Evolutionary conservation across 257 asterid genomes (phyloP).

Genomic region (Solanum ossicruentum): DNA sequence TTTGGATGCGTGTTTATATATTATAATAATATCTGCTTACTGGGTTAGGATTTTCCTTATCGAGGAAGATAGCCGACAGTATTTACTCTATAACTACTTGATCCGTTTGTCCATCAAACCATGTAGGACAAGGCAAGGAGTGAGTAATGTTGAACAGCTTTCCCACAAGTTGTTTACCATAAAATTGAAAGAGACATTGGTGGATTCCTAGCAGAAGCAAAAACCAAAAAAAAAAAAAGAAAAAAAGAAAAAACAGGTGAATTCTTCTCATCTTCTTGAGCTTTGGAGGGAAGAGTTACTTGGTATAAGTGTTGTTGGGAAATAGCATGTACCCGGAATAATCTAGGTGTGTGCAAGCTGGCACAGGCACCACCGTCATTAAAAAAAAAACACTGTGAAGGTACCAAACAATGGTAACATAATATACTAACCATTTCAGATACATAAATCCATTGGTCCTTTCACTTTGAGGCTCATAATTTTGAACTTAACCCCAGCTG

Average conservation of each 20-base stretch:
- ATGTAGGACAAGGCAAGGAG: conserved; percentile 14
- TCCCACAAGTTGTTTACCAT: neutral
- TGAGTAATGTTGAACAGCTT: neutral
- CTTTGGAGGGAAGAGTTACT: neutral
- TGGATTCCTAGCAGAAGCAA: neutral
- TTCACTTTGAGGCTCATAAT: conserved; percentile 82
- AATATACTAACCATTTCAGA: conserved; percentile 66
- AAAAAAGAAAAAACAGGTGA: neutral
- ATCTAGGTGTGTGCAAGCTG: neutral
- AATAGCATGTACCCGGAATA: neutral
- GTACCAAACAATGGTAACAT: neutral
- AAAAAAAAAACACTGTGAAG: neutral
- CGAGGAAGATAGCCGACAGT: conserved; percentile 67
- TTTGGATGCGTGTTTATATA: neutral
- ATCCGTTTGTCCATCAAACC: conserved; percentile 85
- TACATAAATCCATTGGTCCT: conserved; percentile 58
- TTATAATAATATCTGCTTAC: conserved; percentile 28
- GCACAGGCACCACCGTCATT: too few species aligned
- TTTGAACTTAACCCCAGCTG: conserved; percentile 55
- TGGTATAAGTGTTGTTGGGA: neutral
- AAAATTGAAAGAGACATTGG: neutral
- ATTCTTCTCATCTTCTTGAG: neutral
- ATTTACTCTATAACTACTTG: conserved; percentile 84
- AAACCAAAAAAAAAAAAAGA: neutral
- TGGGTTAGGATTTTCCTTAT: conserved; percentile 55